Evolutionary conservation across 345 rosid genomes (phyloP).

Genomic region (Trapa bicornis): DNA sequence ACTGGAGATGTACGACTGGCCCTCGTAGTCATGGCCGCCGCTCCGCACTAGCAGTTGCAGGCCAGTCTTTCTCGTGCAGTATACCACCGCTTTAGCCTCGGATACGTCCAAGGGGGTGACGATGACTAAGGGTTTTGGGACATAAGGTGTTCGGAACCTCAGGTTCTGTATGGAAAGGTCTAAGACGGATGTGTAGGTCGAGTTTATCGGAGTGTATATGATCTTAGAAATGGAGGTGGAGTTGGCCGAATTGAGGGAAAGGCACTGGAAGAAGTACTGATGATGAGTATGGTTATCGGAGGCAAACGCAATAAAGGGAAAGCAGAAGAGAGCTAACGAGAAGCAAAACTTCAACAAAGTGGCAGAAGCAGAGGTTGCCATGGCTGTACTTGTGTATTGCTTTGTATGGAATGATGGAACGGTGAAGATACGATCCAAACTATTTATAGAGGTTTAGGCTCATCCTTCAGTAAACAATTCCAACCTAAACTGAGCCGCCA

Average conservation of each 20-base stretch:
- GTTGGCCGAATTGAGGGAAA: slow-evolving; percentile 9
- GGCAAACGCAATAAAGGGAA: too few species aligned
- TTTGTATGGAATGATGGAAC: too few species aligned
- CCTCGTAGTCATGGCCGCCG: slow-evolving; percentile 33
- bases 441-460: too few species aligned
- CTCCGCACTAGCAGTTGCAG: slow-evolving; percentile 17
- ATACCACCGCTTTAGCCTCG: slow-evolving; percentile 18
- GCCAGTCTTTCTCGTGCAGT: slow-evolving; percentile 10
- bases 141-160: slow-evolving; percentile 9
- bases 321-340: too few species aligned
- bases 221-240: slow-evolving; percentile 7
- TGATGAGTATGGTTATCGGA: too few species aligned
- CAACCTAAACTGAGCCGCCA: too few species aligned
- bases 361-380: too few species aligned
- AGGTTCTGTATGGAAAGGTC: slow-evolving; percentile 10
- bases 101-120: slow-evolving; percentile 14
- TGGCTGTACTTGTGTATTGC: too few species aligned
- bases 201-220: slow-evolving; percentile 7
- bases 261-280: slow-evolving; percentile 7
- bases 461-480: too few species aligned
- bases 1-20: slow-evolving; percentile 16
- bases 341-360: too few species aligned
- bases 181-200: slow-evolving; percentile 14
- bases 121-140: slow-evolving; percentile 18
- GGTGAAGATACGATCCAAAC: too few species aligned